Percentiles rank a stretch among this genome's conserved stretches.
Evolutionary conservation across 2,329 filamentous ascomycete species (phyloP).

Genomic region (Aspergillus aculeatus): DNA sequence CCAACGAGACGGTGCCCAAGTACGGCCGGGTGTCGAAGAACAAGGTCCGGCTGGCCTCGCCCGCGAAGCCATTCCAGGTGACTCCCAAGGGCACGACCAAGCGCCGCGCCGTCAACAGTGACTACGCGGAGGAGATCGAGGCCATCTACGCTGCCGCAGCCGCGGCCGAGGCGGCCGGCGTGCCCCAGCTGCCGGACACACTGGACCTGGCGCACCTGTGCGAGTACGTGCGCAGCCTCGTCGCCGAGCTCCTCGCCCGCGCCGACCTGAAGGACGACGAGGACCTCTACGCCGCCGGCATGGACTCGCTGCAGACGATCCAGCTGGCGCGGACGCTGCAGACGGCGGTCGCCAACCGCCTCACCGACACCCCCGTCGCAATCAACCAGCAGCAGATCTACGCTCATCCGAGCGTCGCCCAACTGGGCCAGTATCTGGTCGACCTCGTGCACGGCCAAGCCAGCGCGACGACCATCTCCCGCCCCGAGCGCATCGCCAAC

Average conservation of each 20-base stretch:
- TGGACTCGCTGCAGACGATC: constrained; percentile 32
- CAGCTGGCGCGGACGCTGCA: constrained; percentile 18
- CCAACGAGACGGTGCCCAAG: constrained; percentile 42
- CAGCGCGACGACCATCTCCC: background rate
- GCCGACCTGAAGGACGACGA: constrained; percentile 13
- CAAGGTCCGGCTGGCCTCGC: constrained; percentile 44
- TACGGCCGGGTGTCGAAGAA: constrained; percentile 46
- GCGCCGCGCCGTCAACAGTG: constrained; percentile 39
- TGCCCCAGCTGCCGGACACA: background rate
- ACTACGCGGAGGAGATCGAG: constrained; percentile 50
- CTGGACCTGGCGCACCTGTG: constrained; percentile 9
- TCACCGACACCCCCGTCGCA: background rate
- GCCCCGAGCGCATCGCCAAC: constrained; percentile 3
- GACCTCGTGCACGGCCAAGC: background rate
- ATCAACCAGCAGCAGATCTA: constrained; percentile 11
- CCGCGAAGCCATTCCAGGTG: constrained; percentile 45
- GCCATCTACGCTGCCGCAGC: constrained; percentile 38
- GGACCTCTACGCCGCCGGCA: constrained; percentile 24
- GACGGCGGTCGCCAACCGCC: background rate
- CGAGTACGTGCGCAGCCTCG: constrained; percentile 10
- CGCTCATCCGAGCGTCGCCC: background rate
- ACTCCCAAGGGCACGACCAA: constrained; percentile 51
- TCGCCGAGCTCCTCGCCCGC: constrained; percentile 14
- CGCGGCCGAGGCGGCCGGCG: constrained; percentile 1
- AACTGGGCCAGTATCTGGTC: constrained; percentile 3